Percentiles rank a stretch among this genome's conserved stretches.
Evolutionary conservation across 495 filamentous ascomycete genomes (phyloP).

Genomic region (Cryomyces antarcticus): DNA sequence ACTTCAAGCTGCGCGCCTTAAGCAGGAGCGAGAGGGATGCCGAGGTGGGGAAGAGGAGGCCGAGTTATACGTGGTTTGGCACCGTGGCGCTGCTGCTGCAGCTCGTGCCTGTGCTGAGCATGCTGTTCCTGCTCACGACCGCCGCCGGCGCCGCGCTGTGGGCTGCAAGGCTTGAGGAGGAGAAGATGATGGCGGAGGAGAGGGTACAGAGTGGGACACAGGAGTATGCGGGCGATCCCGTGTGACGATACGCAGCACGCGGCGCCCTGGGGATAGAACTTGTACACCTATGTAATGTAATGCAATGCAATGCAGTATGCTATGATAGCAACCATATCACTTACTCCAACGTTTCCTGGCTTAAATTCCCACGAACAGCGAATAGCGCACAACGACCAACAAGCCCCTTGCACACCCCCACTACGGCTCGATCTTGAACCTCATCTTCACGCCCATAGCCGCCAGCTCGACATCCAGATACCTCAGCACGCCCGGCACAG

Average conservation of each 20-base stretch:
- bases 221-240: slow-evolving; percentile 7
- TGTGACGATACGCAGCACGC: neutral
- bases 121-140: slow-evolving; percentile 47
- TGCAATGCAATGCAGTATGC: no score
- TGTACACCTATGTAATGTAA: no score
- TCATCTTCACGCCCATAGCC: slow-evolving; percentile 80
- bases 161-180: slow-evolving; percentile 35
- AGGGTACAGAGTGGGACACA: neutral
- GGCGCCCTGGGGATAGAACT: no score
- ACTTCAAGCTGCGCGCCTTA: slow-evolving; percentile 37
- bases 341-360: no score
- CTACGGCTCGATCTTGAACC: slow-evolving; percentile 55
- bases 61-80: slow-evolving; percentile 48
- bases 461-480: slow-evolving; percentile 90
- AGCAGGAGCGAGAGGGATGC: slow-evolving; percentile 36
- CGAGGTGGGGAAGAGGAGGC: slow-evolving; percentile 28
- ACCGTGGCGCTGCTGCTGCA: slow-evolving; percentile 39
- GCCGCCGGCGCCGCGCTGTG: slow-evolving; percentile 42
- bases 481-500: slow-evolving; percentile 76
- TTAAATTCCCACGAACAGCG: no score
- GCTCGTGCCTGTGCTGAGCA: slow-evolving; percentile 39
- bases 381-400: no score
- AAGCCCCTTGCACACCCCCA: neutral
- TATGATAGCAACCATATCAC: no score
- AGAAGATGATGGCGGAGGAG: slow-evolving; percentile 4